Base-by-base conservation (phyloP, 257 asterid genomes). In the Prunella vulgaris region DNA sequence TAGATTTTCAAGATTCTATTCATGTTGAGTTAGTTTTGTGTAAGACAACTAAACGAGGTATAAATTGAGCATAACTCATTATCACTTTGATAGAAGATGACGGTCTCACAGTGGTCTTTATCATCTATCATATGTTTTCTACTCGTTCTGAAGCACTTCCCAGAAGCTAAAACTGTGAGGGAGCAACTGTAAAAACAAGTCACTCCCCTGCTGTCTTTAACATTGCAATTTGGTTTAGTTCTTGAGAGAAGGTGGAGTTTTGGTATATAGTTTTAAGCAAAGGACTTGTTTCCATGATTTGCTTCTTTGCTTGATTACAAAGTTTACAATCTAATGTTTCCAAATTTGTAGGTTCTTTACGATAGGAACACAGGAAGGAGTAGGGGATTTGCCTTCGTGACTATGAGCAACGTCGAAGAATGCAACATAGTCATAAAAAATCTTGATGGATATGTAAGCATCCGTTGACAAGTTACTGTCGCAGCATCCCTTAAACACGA, bases 311-410 rank as follows among this genome's bases (percentile, higher is more conserved):
- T 12, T 7, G 2, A 10, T 15, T 58, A 14, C 66, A 21, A 38
- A 15, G 24, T 5, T 6, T 57, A 15, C 12, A 38, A 32, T 30
- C 68, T 80, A 40, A 72, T 69, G 4, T 21, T 13, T 49, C 10
- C 37, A 44, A 70, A 28, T 51, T 7, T 75, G 14, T 74, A 93
- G 97, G 99, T 93, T 78, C 96, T 93, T 5, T 90, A 90, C 61
- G 86, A 93, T 51, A 84, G 92, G 68, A 71, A 82, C 60, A 83
- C 95, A 0, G 99, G 99, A 51, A 93, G 61, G 82, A 90, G 97
- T 76, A 84, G 99, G 83, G 99, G 99, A 71, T 90, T 85, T 65
- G 97, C 96, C 7, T 93, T 93, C 61, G 99, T 90, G 80, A 90
- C 96, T 2, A 93, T 93, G 99, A 93, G 99, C 76, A 79, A 78